Evolutionary conservation across 2,329 filamentous ascomycete species (phyloP).

Genomic region (Tolypocladium tropicale): DNA sequence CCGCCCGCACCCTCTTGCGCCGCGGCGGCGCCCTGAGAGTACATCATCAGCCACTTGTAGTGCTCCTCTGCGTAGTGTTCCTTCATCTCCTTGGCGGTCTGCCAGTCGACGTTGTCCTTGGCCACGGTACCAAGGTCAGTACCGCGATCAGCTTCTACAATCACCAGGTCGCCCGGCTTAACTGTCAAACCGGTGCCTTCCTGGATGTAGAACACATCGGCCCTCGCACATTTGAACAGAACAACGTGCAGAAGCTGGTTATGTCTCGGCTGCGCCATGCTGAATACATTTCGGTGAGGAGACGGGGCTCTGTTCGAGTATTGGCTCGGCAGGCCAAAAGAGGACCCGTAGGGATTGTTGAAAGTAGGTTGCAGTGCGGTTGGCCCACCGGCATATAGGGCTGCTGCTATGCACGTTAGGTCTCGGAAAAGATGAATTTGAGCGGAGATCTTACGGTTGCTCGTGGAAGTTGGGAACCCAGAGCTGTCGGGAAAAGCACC

Average conservation of each 20-base stretch:
- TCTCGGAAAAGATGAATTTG: background rate
- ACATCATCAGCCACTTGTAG: conserved; percentile 99
- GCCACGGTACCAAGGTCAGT: conserved; percentile 92
- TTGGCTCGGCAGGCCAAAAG: conserved; percentile 32
- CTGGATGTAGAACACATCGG: conserved; percentile 94
- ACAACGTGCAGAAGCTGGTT: conserved; percentile 78
- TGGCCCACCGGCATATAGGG: conserved; percentile 15
- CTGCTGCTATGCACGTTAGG: conserved; percentile 8
- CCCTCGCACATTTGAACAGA: conserved; percentile 89
- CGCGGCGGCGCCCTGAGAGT: conserved; percentile 66
- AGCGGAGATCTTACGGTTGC: conserved; percentile 26
- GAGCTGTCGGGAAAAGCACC: conserved; percentile 28
- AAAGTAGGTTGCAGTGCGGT: conserved; percentile 17
- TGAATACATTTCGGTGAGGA: conserved; percentile 52
- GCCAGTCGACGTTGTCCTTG: conserved; percentile 77
- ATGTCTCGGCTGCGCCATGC: conserved; percentile 48
- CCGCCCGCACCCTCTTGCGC: conserved; percentile 50
- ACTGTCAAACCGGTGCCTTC: conserved; percentile 88
- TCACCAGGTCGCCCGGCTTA: conserved; percentile 86
- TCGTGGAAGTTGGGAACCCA: conserved; percentile 22
- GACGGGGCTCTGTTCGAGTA: conserved; percentile 45
- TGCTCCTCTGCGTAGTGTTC: conserved; percentile 91
- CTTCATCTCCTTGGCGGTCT: conserved; percentile 78
- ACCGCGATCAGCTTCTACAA: conserved; percentile 93
- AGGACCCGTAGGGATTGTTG: conserved; percentile 32